Conservation (phyloP, 192 early-diverging fungal species). For the Kappamyces sp. region DNA sequence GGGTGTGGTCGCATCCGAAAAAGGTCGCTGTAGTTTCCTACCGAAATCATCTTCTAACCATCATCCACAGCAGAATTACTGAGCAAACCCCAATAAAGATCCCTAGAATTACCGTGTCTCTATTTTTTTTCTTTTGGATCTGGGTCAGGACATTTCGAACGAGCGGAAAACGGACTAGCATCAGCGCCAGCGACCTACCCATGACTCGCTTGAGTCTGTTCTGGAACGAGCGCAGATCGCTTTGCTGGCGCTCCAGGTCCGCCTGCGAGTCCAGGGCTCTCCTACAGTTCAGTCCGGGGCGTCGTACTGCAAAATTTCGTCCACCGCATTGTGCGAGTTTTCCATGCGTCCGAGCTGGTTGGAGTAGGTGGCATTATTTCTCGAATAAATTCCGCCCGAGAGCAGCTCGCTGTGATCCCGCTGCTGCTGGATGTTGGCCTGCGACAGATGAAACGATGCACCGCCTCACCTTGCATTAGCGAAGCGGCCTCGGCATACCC, state of each 20-base stretch:
- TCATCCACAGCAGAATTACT: slow-evolving; percentile 3
- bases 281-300: not conserved
- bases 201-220: not conserved
- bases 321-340: slow-evolving; percentile 5
- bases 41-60: too few species aligned
- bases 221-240: not conserved
- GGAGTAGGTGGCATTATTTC: not conserved
- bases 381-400: not conserved
- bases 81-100: slow-evolving; percentile 5
- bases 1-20: too few species aligned
- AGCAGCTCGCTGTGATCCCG: slow-evolving; percentile 15
- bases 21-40: too few species aligned
- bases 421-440: slow-evolving; percentile 14
- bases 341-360: slow-evolving; percentile 14
- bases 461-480: too few species aligned
- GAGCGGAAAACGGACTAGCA: slow-evolving; percentile 6
- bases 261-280: slow-evolving; percentile 4
- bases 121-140: slow-evolving; percentile 6
- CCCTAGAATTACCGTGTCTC: slow-evolving; percentile 17
- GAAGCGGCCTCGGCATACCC: not conserved
- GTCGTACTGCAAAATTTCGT: slow-evolving; percentile 13
- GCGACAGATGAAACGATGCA: not conserved
- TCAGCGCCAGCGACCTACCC: not conserved
- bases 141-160: slow-evolving; percentile 12
- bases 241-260: slow-evolving; percentile 10